Evolutionary conservation across 2,329 filamentous ascomycete species (phyloP).

Genomic region (Arthrobotrys conoides): DNA sequence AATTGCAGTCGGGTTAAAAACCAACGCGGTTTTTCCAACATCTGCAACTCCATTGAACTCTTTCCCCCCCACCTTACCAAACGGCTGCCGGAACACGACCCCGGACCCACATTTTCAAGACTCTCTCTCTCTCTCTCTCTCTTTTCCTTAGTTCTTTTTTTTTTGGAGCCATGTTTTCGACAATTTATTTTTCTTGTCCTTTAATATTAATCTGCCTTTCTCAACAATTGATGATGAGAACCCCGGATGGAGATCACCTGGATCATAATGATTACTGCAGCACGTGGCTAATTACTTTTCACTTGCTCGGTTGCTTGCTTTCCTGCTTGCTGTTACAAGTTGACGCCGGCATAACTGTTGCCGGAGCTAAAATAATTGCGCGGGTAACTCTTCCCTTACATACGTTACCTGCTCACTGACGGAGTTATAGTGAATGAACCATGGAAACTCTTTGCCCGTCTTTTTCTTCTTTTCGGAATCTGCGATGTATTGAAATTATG

Average conservation of each 20-base stretch:
- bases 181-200: conserved; percentile 31
- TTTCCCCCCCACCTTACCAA: conserved; percentile 19
- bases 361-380: conserved; percentile 41
- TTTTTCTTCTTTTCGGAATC: conserved; percentile 8
- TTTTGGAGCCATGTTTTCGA: conserved; percentile 19
- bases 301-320: background rate
- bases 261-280: conserved; percentile 48
- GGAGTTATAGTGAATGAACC: background rate
- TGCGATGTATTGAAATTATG: background rate
- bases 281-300: conserved; percentile 45
- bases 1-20: background rate
- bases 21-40: conserved; percentile 58
- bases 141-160: background rate
- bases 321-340: conserved; percentile 36
- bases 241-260: conserved; percentile 53
- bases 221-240: background rate
- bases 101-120: conserved; percentile 49
- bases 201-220: background rate
- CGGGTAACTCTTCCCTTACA: conserved; percentile 3
- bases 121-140: background rate
- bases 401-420: background rate
- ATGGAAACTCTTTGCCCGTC: background rate
- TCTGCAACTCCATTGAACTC: background rate
- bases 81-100: conserved; percentile 53
- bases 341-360: conserved; percentile 55